Evolutionary conservation across 2,329 filamentous ascomycete genomes (phyloP), one percentile per base, ranked within the genome.

Genomic region (Aureobasidium sp.): DNA sequence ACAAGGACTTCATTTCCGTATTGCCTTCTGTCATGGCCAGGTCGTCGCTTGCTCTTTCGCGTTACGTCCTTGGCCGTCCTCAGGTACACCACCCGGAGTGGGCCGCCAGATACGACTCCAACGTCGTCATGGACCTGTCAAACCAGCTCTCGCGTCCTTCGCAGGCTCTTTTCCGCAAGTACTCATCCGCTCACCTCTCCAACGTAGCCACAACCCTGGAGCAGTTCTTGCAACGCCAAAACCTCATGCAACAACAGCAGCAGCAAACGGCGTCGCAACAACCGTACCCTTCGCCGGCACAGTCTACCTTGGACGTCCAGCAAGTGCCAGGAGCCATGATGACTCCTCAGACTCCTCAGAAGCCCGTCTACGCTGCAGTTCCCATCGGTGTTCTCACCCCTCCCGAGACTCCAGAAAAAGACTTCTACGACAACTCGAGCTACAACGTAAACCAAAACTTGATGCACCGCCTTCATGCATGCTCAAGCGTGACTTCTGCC

Each of bases 1-100:
- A 97, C 79, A 89, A 93, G 71, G 94, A 97, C 67, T 99, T 99
- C 70, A 92, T 99, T 65, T 94, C 92, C 17, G 91, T 89, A 62
- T 88, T 88, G 71, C 91, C 94, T 22, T 96, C 93, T 0, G 87
- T 92, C 67, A 90, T 99, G 82, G 92, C 94, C 48, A 84, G 91
- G 67, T 88, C 91, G 47, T 91, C 92, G 12, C 81, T 97, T 62
- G 91, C 91, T 59, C 83, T 99, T 44, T 87, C 93, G 42, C 84
- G 92, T 66, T 93, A 90, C 72, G 91, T 99, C 66, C 83, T 97
- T 12, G 87, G 87, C 70, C 87, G 91, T 63, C 84, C 87, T 44
- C 91, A 96, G 74, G 85, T 85, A 66, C 69, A 67, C 63, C 87
- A 90, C 65, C 84, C 83, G 42, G 87, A 91, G 67, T 95, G 90